Conservation (phyloP, 306 rosid genomes). For the Oemleria cerasiformis region DNA sequence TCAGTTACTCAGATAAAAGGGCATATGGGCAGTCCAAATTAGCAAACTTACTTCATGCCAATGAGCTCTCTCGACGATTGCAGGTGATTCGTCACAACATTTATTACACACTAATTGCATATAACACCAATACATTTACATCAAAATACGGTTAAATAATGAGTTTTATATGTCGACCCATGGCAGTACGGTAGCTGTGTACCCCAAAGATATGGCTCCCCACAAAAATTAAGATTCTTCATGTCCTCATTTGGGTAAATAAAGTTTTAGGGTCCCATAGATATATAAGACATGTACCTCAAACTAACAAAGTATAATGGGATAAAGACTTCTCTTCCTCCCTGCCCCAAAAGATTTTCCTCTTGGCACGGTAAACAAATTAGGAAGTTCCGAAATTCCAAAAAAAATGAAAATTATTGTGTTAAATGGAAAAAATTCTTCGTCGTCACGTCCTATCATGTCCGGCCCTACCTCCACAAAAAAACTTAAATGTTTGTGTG, state of each 20-base stretch:
- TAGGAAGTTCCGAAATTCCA: not conserved
- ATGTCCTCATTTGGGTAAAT: not conserved
- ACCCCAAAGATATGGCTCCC: not conserved
- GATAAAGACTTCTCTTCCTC: too few species aligned
- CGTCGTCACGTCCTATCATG: too few species aligned
- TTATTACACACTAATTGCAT: not conserved
- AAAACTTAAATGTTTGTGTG: too few species aligned
- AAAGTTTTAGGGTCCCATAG: not conserved
- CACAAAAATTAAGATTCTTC: not conserved
- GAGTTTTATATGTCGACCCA: not conserved
- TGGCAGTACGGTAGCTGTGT: not conserved
- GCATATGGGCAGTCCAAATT: slow-evolving; percentile 94
- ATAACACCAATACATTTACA: not conserved
- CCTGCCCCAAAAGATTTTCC: too few species aligned
- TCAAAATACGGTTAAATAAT: not conserved
- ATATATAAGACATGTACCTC: not conserved
- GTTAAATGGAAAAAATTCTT: not conserved
- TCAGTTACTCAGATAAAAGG: slow-evolving; percentile 77
- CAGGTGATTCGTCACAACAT: slow-evolving; percentile 33
- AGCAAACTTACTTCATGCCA: slow-evolving; percentile 75
- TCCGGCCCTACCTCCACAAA: too few species aligned
- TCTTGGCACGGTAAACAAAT: too few species aligned
- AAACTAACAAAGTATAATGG: not conserved
- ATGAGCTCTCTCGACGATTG: slow-evolving; percentile 73
- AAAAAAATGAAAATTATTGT: not conserved